These are phyloP conservation scores for Starmerella asiatica DNA, from an alignment of 805 yeast genomes.

Conservation along the genomic window DNA sequence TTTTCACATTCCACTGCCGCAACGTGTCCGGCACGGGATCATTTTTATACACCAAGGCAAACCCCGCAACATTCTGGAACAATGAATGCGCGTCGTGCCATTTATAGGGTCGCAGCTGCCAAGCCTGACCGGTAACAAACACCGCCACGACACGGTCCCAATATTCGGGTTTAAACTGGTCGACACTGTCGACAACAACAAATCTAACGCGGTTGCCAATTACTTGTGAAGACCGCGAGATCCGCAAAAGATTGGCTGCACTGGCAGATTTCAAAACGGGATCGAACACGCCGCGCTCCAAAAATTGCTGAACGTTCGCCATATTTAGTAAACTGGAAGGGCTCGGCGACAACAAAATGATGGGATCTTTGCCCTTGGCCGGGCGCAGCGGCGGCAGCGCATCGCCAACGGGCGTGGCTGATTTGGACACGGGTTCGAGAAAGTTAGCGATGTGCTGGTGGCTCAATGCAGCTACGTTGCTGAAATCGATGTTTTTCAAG, in stretches of 20 bases:
- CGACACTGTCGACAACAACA: constrained; percentile 77
- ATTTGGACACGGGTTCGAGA: not conserved
- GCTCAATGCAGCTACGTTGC: constrained; percentile 28
- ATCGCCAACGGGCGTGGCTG: constrained; percentile 1
- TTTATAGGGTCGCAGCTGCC: constrained; percentile 89
- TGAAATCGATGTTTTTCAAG: constrained; percentile 26
- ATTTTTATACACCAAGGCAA: constrained; percentile 58
- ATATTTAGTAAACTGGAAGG: constrained; percentile 58
- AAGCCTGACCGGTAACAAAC: constrained; percentile 89
- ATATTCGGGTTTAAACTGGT: constrained; percentile 83
- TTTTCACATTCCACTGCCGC: constrained; percentile 78
- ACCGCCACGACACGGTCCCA: constrained; percentile 97
- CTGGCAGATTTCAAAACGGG: constrained; percentile 33
- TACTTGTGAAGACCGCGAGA: constrained; percentile 43
- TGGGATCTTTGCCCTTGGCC: constrained; percentile 39
- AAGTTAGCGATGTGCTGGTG: constrained; percentile 17
- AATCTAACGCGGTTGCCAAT: constrained; percentile 47
- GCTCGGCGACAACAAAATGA: constrained; percentile 64
- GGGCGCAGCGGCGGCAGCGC: constrained; percentile 18
- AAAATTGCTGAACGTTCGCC: constrained; percentile 50
- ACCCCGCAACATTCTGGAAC: constrained; percentile 77
- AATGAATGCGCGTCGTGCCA: constrained; percentile 66
- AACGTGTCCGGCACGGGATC: constrained; percentile 67
- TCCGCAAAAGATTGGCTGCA: constrained; percentile 32
- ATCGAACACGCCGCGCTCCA: constrained; percentile 58